These are phyloP conservation scores for Acanthamoeba castellanii DNA, from an alignment of 208 protist species.

Conservation along the genomic window DNA sequence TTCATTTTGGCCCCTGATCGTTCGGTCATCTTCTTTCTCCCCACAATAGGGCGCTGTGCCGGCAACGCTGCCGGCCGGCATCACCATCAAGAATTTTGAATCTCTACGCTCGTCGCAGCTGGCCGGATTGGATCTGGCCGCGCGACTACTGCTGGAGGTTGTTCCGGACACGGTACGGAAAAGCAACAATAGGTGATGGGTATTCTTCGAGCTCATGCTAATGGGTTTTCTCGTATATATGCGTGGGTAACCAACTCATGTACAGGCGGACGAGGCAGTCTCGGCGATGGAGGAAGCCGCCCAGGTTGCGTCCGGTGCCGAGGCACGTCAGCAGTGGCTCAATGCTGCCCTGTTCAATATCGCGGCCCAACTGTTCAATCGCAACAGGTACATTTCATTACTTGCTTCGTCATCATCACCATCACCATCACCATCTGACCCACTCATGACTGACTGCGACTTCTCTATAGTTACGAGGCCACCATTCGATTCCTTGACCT, in stretches of 20 bases:
- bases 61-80: not conserved
- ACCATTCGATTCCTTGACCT: conserved; percentile 2
- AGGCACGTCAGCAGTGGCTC: conserved; percentile 58
- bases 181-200: not conserved
- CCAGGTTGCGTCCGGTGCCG: not conserved
- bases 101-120: conserved; percentile 25
- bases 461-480: not conserved
- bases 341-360: conserved; percentile 8
- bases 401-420: not conserved
- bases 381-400: not conserved
- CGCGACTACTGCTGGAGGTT: not conserved
- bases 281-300: not conserved
- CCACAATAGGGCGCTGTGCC: not conserved
- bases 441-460: too few species aligned
- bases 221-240: too few species aligned
- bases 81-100: conserved; percentile 52
- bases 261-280: conserved; percentile 14
- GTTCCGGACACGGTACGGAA: not conserved
- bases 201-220: not conserved
- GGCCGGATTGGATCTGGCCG: conserved; percentile 47
- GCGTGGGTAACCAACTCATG: too few species aligned
- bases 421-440: not conserved
- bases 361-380: not conserved
- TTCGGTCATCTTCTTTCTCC: not conserved
- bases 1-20: not conserved